phyloP scores from a whole-genome alignment of 768 basidiomycete species.

The Tulasnella sp. region DNA sequence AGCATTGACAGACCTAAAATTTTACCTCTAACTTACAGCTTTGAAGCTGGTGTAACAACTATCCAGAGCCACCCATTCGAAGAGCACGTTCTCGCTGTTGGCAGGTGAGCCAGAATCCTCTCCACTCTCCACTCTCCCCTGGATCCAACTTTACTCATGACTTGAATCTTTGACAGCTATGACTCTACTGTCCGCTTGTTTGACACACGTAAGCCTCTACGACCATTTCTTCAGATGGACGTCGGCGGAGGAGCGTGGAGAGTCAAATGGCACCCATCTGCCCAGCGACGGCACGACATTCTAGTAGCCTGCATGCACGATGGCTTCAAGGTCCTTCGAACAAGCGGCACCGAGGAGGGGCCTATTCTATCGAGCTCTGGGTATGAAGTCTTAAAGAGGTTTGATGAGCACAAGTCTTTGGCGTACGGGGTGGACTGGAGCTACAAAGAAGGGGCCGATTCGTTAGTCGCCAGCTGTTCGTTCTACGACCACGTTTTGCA shows the following conservation, averaged over 20 bases:
- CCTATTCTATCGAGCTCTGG: slow-evolving; percentile 27
- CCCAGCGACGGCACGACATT: slow-evolving; percentile 62
- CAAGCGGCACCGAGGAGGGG: slow-evolving; percentile 17
- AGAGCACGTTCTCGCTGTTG: slow-evolving; percentile 83
- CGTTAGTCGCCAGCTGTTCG: slow-evolving; percentile 79
- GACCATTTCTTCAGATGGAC: slow-evolving; percentile 54
- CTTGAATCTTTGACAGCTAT: slow-evolving; percentile 59
- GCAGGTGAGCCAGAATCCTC: slow-evolving; percentile 59
- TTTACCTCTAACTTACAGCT: slow-evolving; percentile 45
- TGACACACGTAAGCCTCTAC: slow-evolving; percentile 65
- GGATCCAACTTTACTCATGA: slow-evolving; percentile 2
- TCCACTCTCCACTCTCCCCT: not conserved
- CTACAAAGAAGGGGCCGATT: slow-evolving; percentile 39
- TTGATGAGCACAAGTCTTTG: slow-evolving; percentile 73
- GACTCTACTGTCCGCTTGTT: slow-evolving; percentile 75
- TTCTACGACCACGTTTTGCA: slow-evolving; percentile 90
- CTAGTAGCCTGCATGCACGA: slow-evolving; percentile 99
- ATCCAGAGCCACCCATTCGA: slow-evolving; percentile 78
- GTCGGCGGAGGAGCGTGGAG: slow-evolving; percentile 95
- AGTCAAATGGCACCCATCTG: slow-evolving; percentile 88
- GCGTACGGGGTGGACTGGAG: slow-evolving; percentile 96
- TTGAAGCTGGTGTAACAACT: slow-evolving; percentile 87
- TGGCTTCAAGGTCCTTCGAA: slow-evolving; percentile 77
- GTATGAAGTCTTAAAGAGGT: slow-evolving; percentile 50
- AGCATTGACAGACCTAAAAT: too few relatives aligned